Evolutionary conservation across 179 eudicot species (phyloP).

Genomic region (Beta lomatogona): DNA sequence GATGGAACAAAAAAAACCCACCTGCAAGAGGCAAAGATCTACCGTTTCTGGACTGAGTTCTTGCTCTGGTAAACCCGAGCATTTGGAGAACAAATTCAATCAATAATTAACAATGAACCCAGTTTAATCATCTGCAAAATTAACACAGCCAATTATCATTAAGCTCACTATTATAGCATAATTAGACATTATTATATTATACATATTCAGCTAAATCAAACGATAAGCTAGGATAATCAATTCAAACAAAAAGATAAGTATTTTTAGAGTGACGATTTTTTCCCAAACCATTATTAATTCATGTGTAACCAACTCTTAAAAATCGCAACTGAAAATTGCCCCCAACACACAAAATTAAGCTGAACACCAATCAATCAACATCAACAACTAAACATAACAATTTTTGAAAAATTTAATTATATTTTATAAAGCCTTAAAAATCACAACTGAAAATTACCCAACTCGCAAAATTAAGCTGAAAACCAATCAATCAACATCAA

Average conservation of each 20-base stretch:
- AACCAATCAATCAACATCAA: not conserved
- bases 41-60: conserved; percentile 63
- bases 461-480: no score
- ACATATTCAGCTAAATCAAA: not conserved
- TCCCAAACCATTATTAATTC: no score
- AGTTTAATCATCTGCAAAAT: conserved; percentile 11
- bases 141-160: not conserved
- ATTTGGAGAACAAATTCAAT: conserved; percentile 35
- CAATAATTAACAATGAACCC: conserved; percentile 24
- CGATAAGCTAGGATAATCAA: not conserved
- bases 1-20: conserved; percentile 22
- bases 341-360: no score
- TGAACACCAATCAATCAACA: no score
- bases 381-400: no score
- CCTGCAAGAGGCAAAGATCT: conserved; percentile 71
- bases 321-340: no score
- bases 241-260: no score
- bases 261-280: no score
- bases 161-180: not conserved
- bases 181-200: not conserved
- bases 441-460: no score
- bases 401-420: no score
- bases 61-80: conserved; percentile 53
- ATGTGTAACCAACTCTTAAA: no score
- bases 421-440: no score